phyloP scores from a whole-genome alignment of 306 rosid genomes.

The Corylus avellana region DNA sequence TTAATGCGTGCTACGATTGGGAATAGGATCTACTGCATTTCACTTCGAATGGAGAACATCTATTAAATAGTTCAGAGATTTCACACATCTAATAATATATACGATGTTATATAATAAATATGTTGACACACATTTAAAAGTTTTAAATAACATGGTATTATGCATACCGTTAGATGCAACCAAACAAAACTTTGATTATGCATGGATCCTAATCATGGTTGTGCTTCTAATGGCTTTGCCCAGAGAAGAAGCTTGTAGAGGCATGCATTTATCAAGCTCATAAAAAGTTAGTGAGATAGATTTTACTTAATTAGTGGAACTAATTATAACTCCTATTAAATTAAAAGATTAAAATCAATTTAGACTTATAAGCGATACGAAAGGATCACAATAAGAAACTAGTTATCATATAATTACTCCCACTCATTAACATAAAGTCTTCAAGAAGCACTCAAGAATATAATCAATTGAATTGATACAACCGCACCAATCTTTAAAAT shows the following conservation, averaged over 20 bases:
- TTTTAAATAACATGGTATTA: too few species aligned
- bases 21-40: not conserved
- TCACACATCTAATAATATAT: too few species aligned
- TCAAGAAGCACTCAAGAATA: not conserved
- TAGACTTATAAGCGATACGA: not conserved
- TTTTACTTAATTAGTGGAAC: not conserved
- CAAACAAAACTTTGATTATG: too few species aligned
- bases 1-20: not conserved
- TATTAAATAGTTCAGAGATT: too few species aligned
- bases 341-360: not conserved
- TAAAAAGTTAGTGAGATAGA: not conserved
- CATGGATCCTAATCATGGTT: not conserved
- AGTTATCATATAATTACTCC: not conserved
- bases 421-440: not conserved
- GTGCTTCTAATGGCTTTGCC: not conserved
- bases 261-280: not conserved
- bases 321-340: not conserved
- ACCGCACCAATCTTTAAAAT: not conserved
- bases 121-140: too few species aligned
- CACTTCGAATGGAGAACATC: too few species aligned
- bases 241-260: not conserved
- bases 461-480: not conserved
- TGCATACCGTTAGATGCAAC: too few species aligned
- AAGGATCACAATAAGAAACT: not conserved
- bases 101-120: too few species aligned